A percentile compares a stretch with the other conserved stretches of the same genome.
Evolutionary conservation across 768 basidiomycete species (phyloP).

Genomic region (Trametes coccinea): DNA sequence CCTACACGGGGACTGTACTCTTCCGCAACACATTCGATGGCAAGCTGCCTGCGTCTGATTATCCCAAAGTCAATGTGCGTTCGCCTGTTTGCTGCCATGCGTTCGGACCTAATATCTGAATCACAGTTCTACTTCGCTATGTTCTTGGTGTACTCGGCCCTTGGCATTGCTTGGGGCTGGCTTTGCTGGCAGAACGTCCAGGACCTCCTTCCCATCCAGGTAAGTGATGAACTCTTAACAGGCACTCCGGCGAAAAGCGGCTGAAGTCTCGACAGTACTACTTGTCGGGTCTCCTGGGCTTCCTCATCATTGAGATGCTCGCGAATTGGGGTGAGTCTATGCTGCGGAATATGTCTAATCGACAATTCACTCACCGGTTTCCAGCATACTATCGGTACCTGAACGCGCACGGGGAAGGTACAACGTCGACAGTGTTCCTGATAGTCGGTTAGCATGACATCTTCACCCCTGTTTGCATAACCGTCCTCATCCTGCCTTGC

Average conservation of each 20-base stretch:
- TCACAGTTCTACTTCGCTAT: conserved; percentile 83
- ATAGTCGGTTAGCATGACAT: conserved; percentile 68
- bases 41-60: conserved; percentile 87
- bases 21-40: conserved; percentile 91
- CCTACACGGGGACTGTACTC: conserved; percentile 74
- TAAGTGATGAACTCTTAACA: conserved; percentile 33
- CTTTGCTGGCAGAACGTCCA: conserved; percentile 78
- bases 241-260: not conserved
- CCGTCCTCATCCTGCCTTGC: not conserved
- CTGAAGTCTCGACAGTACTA: conserved; percentile 62
- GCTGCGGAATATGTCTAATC: not conserved
- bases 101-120: too few species aligned
- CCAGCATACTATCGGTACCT: conserved; percentile 92
- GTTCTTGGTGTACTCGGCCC: conserved; percentile 71
- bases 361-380: not conserved
- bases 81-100: too few species aligned
- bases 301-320: conserved; percentile 92
- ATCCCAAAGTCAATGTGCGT: conserved; percentile 93
- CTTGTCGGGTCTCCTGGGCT: conserved; percentile 81
- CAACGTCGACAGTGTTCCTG: conserved; percentile 83
- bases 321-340: conserved; percentile 68
- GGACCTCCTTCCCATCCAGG: conserved; percentile 89
- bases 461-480: not conserved
- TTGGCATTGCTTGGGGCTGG: conserved; percentile 79
- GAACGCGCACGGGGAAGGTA: conserved; percentile 78